Conservation (phyloP, 176 grass and related monocot genomes). For the Rhipidocladum racemiflorum region DNA sequence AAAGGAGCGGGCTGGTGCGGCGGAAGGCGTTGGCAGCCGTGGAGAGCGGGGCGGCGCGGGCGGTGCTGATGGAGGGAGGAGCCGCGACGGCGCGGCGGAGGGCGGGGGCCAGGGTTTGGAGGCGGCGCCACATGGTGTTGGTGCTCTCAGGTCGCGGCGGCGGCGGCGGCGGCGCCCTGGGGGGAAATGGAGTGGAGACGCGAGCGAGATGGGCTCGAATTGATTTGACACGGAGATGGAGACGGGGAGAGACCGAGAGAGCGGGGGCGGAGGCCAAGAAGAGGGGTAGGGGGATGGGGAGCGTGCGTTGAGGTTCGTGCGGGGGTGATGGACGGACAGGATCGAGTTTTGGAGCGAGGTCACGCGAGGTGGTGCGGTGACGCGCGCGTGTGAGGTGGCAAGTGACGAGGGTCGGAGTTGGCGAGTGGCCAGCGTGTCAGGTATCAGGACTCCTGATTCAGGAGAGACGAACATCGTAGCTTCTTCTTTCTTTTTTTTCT, state of each 20-base stretch:
- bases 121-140: conserved; percentile 66
- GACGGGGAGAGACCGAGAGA: neutral
- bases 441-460: no score
- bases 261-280: neutral
- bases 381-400: neutral
- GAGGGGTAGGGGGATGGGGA: neutral
- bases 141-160: conserved; percentile 49
- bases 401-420: neutral
- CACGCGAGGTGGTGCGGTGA: neutral
- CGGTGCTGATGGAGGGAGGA: conserved; percentile 1
- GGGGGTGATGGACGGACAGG: neutral
- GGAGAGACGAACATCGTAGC: no score
- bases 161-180: conserved; percentile 24
- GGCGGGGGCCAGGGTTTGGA: conserved; percentile 55
- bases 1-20: conserved; percentile 62
- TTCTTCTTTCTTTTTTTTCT: no score
- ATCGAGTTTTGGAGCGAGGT: neutral
- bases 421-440: no score
- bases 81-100: conserved; percentile 34
- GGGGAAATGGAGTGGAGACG: conserved; percentile 16
- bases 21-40: conserved; percentile 48
- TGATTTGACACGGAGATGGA: conserved; percentile 14
- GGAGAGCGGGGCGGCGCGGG: conserved; percentile 35
- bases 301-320: neutral
- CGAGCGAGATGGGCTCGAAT: conserved; percentile 23